phyloP scores from a whole-genome alignment of 306 rosid species.

The Dalbergia cultrata region DNA sequence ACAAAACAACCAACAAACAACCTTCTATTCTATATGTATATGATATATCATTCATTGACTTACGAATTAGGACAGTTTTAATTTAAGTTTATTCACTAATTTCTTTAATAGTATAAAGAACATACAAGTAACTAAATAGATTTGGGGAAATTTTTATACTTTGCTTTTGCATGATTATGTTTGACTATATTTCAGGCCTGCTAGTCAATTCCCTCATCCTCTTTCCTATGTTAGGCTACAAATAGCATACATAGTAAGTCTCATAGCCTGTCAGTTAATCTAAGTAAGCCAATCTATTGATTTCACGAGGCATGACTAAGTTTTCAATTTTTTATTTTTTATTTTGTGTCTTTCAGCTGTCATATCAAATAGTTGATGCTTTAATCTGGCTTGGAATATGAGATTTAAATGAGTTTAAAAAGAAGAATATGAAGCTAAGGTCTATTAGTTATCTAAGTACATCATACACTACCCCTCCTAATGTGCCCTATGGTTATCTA shows the following conservation, averaged over 20 bases:
- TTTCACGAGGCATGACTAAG: conserved; percentile 30
- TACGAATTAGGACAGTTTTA: conserved; percentile 30
- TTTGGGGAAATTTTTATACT: conserved; percentile 26
- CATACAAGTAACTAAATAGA: background rate
- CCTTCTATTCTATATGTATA: conserved; percentile 22
- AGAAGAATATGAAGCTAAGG: conserved; percentile 79
- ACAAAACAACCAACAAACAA: too few relatives aligned
- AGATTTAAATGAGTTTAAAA: conserved; percentile 88
- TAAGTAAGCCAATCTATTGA: conserved; percentile 22
- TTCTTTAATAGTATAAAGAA: background rate
- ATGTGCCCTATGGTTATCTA: conserved; percentile 81
- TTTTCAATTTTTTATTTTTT: conserved; percentile 37
- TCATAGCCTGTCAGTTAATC: conserved; percentile 15
- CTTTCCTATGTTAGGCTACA: conserved; percentile 82
- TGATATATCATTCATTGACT: conserved; percentile 36
- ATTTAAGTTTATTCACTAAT: conserved; percentile 20
- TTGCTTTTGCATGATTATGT: conserved; percentile 17
- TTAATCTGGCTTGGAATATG: conserved; percentile 95
- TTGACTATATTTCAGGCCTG: conserved; percentile 70
- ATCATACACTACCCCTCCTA: conserved; percentile 61
- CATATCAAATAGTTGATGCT: conserved; percentile 89
- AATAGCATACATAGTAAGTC: conserved; percentile 80
- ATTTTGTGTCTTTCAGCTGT: conserved; percentile 70
- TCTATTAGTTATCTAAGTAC: conserved; percentile 81
- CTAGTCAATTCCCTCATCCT: conserved; percentile 94